Percentiles rank a stretch among this genome's conserved stretches.
Evolutionary conservation across 768 basidiomycete genomes (phyloP).

Genomic region (Peribolospora baueri): DNA sequence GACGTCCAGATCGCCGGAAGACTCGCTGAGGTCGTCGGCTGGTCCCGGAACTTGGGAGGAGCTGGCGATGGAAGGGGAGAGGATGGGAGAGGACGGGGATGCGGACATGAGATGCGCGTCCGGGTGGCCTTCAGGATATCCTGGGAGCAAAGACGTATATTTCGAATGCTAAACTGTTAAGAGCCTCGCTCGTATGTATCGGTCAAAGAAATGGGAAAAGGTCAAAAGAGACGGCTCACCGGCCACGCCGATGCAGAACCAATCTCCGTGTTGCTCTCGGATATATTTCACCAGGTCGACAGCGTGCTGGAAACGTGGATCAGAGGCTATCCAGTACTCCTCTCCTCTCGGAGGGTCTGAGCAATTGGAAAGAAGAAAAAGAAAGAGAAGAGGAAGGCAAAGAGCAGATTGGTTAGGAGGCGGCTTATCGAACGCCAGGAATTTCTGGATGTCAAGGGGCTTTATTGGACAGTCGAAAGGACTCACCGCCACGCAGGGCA

Average conservation of each 20-base stretch:
- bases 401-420: neutral
- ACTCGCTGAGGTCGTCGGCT: slow-evolving; percentile 16
- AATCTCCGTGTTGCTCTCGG: slow-evolving; percentile 48
- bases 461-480: neutral
- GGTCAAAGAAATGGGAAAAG: neutral
- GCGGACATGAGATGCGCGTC: slow-evolving; percentile 27
- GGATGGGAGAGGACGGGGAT: no score
- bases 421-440: neutral
- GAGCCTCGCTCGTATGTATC: neutral
- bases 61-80: no score
- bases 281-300: slow-evolving; percentile 82
- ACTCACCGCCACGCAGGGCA: slow-evolving; percentile 67
- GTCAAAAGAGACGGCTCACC: slow-evolving; percentile 25
- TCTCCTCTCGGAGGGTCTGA: slow-evolving; percentile 78
- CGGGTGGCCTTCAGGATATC: slow-evolving; percentile 73
- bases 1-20: slow-evolving; percentile 24
- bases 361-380: neutral
- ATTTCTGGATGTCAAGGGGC: neutral
- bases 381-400: neutral
- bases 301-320: slow-evolving; percentile 59
- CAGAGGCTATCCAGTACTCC: slow-evolving; percentile 74
- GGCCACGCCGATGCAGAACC: slow-evolving; percentile 87
- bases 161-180: neutral
- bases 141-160: slow-evolving; percentile 20
- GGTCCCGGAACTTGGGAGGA: no score